These are phyloP conservation scores for Mycena olivaceomarginata DNA, from an alignment of 768 basidiomycete species.

Conservation along the genomic window DNA sequence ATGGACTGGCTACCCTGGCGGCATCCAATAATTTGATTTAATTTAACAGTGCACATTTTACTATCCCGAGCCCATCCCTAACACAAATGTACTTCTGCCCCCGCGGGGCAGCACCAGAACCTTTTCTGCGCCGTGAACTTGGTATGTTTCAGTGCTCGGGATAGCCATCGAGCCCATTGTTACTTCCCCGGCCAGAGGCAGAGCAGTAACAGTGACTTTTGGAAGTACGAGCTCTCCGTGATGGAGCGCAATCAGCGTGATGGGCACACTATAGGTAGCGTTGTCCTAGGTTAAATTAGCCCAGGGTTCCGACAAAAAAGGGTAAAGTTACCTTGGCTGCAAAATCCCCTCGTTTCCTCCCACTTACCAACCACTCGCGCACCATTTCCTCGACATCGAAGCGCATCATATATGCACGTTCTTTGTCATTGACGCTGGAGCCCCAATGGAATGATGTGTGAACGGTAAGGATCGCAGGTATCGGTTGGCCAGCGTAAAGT, in stretches of 20 bases:
- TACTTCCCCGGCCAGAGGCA: conserved; percentile 70
- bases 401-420: conserved; percentile 72
- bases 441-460: conserved; percentile 89
- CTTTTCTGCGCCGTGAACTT: conserved; percentile 89
- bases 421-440: conserved; percentile 61
- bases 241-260: conserved; percentile 92
- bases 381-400: conserved; percentile 90
- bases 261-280: conserved; percentile 71
- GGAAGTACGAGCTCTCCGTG: conserved; percentile 90
- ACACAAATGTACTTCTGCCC: conserved; percentile 87
- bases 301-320: conserved; percentile 1
- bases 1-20: conserved; percentile 50
- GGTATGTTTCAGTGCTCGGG: conserved; percentile 87
- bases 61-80: conserved; percentile 77
- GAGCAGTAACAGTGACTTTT: conserved; percentile 78
- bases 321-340: conserved; percentile 71
- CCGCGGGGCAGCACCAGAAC: conserved; percentile 90
- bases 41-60: neutral
- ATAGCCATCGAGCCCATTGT: conserved; percentile 76
- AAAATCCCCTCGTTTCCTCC: conserved; percentile 91
- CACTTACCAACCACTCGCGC: conserved; percentile 93
- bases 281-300: conserved; percentile 70
- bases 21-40: conserved; percentile 41
- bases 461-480: conserved; percentile 81
- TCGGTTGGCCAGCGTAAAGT: conserved; percentile 92